phyloP scores from a whole-genome alignment of 768 basidiomycete species.

The Rhizopogon vinicolor region DNA sequence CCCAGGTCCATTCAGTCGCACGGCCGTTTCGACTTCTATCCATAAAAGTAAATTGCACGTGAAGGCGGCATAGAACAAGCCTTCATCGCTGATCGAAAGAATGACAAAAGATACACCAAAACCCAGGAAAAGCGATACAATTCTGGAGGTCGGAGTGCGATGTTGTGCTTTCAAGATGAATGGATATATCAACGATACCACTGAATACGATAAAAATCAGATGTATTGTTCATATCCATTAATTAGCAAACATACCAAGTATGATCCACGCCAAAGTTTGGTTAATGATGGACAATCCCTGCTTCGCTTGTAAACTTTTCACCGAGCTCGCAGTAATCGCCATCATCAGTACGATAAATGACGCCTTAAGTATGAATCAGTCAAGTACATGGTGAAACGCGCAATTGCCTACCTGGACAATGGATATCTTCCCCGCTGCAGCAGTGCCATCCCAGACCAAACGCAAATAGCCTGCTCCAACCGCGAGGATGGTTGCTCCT shows the following conservation, averaged over 20 bases:
- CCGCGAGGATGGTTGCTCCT: slow-evolving; percentile 38
- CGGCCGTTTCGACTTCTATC: slow-evolving; percentile 55
- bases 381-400: not conserved
- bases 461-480: slow-evolving; percentile 23
- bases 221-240: not conserved
- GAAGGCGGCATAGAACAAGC: slow-evolving; percentile 73
- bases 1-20: slow-evolving; percentile 7
- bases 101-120: slow-evolving; percentile 75
- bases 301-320: slow-evolving; percentile 55
- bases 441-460: not conserved
- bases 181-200: slow-evolving; percentile 45
- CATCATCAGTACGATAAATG: slow-evolving; percentile 44
- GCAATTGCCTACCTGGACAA: slow-evolving; percentile 19
- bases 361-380: slow-evolving; percentile 26
- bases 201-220: slow-evolving; percentile 25
- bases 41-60: slow-evolving; percentile 58
- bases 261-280: slow-evolving; percentile 63
- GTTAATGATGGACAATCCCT: slow-evolving; percentile 56
- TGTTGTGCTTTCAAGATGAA: slow-evolving; percentile 35
- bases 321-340: slow-evolving; percentile 55
- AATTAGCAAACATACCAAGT: slow-evolving; percentile 41
- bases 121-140: slow-evolving; percentile 61
- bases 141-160: slow-evolving; percentile 41
- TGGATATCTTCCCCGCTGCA: slow-evolving; percentile 2
- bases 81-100: slow-evolving; percentile 81